phyloP scores from a whole-genome alignment of 2,329 filamentous ascomycete genomes.

The Polychaeton citri region DNA sequence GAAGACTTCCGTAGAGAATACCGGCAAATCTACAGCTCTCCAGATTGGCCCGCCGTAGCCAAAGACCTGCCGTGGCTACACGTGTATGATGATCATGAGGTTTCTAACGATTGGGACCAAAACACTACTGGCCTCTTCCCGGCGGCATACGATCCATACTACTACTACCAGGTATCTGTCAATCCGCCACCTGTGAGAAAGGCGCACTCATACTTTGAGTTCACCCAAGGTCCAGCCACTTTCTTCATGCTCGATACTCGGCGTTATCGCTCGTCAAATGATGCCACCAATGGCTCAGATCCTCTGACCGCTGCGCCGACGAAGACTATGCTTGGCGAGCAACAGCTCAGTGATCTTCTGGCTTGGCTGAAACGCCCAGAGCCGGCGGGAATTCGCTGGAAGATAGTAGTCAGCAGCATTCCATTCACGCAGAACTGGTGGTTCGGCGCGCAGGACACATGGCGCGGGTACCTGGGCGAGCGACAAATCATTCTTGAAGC shows the following conservation, averaged over 20 bases:
- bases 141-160: slow-evolving; percentile 70
- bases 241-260: slow-evolving; percentile 95
- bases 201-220: slow-evolving; percentile 73
- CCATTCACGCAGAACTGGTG: slow-evolving; percentile 98
- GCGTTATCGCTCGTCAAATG: slow-evolving; percentile 62
- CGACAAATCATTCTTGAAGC: slow-evolving; percentile 67
- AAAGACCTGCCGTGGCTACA: slow-evolving; percentile 92
- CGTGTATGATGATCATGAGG: slow-evolving; percentile 93
- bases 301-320: slow-evolving; percentile 28
- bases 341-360: slow-evolving; percentile 69
- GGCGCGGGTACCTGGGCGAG: slow-evolving; percentile 82
- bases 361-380: slow-evolving; percentile 61
- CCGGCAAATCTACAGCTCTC: slow-evolving; percentile 86
- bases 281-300: slow-evolving; percentile 44
- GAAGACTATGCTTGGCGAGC: slow-evolving; percentile 77
- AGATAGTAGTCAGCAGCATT: slow-evolving; percentile 78
- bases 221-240: slow-evolving; percentile 76
- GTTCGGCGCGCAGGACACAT: slow-evolving; percentile 77
- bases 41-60: slow-evolving; percentile 68
- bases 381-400: slow-evolving; percentile 74
- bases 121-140: slow-evolving; percentile 71
- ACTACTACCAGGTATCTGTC: slow-evolving; percentile 68
- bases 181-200: slow-evolving; percentile 58
- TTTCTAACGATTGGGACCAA: slow-evolving; percentile 80
- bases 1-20: slow-evolving; percentile 85